phyloP scores from a whole-genome alignment of 805 yeast genomes.

The Myxozyma melibiosi region DNA sequence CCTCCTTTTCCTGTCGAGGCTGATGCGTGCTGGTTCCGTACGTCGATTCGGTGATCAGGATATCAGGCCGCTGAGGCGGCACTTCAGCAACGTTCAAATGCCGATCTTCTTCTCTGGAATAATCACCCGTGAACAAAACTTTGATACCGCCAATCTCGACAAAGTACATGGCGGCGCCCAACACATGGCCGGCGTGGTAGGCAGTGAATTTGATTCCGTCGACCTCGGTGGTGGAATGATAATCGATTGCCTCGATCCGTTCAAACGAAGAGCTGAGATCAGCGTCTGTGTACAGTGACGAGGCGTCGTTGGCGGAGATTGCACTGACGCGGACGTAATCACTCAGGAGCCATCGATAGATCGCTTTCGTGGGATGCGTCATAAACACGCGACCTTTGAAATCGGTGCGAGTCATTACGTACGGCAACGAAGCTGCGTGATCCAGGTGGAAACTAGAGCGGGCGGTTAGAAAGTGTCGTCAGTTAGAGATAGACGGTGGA shows the following conservation, averaged over 20 bases:
- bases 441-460: slow-evolving; percentile 76
- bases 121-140: slow-evolving; percentile 92
- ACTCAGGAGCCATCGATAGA: slow-evolving; percentile 89
- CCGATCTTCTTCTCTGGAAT: slow-evolving; percentile 92
- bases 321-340: slow-evolving; percentile 82
- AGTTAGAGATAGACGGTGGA: neutral
- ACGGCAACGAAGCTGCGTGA: slow-evolving; percentile 97
- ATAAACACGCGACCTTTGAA: slow-evolving; percentile 95
- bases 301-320: slow-evolving; percentile 26
- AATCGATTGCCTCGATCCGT: slow-evolving; percentile 89
- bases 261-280: slow-evolving; percentile 88
- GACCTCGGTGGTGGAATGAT: slow-evolving; percentile 91
- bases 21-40: slow-evolving; percentile 98
- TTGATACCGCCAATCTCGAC: slow-evolving; percentile 92
- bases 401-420: slow-evolving; percentile 94
- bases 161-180: slow-evolving; percentile 98
- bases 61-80: slow-evolving; percentile 84
- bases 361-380: slow-evolving; percentile 99
- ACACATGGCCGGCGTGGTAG: slow-evolving; percentile 98
- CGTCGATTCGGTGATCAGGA: slow-evolving; percentile 90
- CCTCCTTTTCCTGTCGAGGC: slow-evolving; percentile 83
- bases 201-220: slow-evolving; percentile 96
- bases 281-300: slow-evolving; percentile 78
- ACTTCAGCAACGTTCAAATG: slow-evolving; percentile 95
- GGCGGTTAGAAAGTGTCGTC: neutral